Base-by-base conservation (phyloP, 192 early-diverging fungal species). In the Entomortierella chlamydospora region DNA sequence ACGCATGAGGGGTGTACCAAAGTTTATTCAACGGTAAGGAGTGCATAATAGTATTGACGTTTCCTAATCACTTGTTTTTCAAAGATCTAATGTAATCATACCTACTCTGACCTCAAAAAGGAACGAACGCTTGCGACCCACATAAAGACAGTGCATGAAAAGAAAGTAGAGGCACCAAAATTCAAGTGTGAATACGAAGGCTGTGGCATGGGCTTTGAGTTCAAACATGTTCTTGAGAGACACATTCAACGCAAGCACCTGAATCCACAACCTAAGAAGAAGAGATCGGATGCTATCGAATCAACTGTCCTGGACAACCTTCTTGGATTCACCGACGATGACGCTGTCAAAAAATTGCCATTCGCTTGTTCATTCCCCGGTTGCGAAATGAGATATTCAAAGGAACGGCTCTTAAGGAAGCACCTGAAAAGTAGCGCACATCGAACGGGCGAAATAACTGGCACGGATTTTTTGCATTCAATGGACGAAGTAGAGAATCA, bases 401-500 rank as follows among this genome's bases (percentile, higher is more conserved):
- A 45, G 8, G 61, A 70, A 57, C n/a, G 39, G 6, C 51, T 70
- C 31, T 26, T 79, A 43, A 57, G 29, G 28, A 52, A 66, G 30
- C 76, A 79, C 45, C 31, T 78, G 57, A 51, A 53, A 12, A 63
- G 68, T 30, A 53, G 33, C 0, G 42, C 23, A 5, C 68, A 79
- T 52, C 37, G 7, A 49, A 13, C 8, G 0, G 45, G 61, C 37
- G 18, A 73, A 5, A 7, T 45, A 45, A 77, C 61, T 8, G 63
- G 62, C 17, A 22, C 39, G 26, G 45, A 57, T 0, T 20, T 61
- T 11, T 22, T 64, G 29, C 73, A 72, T 18, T 70, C 73, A 13
- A 57, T 74, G 22, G 77, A 83, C 42, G 61, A 81, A 42, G 56
- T 55, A 17, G 87, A 88, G 51, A 64, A 84, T 18, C 65, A 80